These are phyloP conservation scores for Calonectria hawksworthii DNA, from an alignment of 2,329 filamentous ascomycete species.

Conservation along the genomic window DNA sequence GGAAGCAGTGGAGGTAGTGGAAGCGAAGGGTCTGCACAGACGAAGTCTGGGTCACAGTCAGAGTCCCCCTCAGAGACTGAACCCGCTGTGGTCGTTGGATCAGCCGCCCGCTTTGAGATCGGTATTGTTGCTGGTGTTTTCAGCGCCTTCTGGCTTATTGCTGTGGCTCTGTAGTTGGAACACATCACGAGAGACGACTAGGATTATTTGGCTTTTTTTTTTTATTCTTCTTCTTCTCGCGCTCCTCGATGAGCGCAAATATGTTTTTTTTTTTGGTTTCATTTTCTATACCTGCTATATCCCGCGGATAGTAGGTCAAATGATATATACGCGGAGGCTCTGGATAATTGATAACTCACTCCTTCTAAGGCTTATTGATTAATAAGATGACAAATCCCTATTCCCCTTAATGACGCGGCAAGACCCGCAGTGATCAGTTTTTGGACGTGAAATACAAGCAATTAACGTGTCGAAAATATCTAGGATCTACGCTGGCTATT, in stretches of 20 bases:
- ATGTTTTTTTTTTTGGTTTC: not conserved
- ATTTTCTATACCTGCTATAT: not conserved
- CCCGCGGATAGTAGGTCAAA: not conserved
- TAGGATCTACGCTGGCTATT: not conserved
- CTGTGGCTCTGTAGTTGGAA: slow-evolving; percentile 37
- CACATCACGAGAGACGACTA: not conserved
- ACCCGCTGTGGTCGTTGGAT: slow-evolving; percentile 27
- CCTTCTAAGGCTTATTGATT: not conserved
- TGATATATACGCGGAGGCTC: slow-evolving; percentile 1
- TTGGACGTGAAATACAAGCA: not conserved
- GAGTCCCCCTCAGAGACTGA: slow-evolving; percentile 16
- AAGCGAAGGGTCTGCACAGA: not conserved
- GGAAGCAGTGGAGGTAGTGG: not conserved
- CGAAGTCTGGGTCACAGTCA: not conserved
- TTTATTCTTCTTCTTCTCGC: not conserved
- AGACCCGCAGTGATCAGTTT: not conserved
- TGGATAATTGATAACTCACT: not conserved
- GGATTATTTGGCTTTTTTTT: not conserved
- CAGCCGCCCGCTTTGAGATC: slow-evolving; percentile 39
- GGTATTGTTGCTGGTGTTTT: slow-evolving; percentile 44
- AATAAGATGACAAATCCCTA: not conserved
- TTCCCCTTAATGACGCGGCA: not conserved
- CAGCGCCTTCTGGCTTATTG: slow-evolving; percentile 39
- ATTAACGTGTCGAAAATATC: not conserved
- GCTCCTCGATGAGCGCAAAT: not conserved